Percentiles rank a stretch among this genome's conserved stretches.
Conservation (phyloP, 2,329 filamentous ascomycete genomes). For the Colletotrichum sp. region DNA sequence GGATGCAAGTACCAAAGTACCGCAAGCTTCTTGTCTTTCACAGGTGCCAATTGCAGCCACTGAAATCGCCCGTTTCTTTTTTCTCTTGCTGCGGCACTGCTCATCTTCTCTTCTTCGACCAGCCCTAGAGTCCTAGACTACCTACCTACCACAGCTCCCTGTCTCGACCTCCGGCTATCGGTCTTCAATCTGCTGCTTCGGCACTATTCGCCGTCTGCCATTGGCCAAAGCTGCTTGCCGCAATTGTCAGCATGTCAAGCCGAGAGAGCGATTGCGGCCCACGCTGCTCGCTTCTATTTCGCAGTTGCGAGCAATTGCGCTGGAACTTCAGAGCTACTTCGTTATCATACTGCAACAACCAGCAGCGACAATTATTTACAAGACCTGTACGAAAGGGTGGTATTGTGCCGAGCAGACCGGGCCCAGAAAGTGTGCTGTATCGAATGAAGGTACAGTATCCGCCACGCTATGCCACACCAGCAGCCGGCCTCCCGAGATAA, state of each 20-base stretch:
- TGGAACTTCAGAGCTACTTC: neutral
- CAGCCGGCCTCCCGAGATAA: neutral
- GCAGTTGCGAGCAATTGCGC: neutral
- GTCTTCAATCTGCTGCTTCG: neutral
- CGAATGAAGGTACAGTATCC: neutral
- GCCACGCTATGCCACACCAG: neutral
- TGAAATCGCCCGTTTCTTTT: neutral
- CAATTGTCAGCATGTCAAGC: neutral
- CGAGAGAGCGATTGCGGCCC: constrained; percentile 9
- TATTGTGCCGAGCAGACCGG: constrained; percentile 7
- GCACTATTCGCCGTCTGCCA: neutral
- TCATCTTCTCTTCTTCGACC: neutral
- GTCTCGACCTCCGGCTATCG: constrained; percentile 14
- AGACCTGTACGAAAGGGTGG: neutral
- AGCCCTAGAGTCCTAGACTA: neutral
- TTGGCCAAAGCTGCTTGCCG: neutral
- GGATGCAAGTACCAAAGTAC: neutral
- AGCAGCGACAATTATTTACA: neutral
- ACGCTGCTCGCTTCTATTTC: neutral
- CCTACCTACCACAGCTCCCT: neutral
- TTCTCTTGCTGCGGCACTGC: neutral
- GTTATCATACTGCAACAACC: neutral
- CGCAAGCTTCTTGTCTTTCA: neutral
- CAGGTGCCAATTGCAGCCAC: neutral
- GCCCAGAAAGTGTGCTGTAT: neutral